A percentile compares a stretch with the other conserved stretches of the same genome.
These are phyloP conservation scores for Solanum hybrid DNA, from an alignment of 305 asterid species.

Conservation along the genomic window DNA sequence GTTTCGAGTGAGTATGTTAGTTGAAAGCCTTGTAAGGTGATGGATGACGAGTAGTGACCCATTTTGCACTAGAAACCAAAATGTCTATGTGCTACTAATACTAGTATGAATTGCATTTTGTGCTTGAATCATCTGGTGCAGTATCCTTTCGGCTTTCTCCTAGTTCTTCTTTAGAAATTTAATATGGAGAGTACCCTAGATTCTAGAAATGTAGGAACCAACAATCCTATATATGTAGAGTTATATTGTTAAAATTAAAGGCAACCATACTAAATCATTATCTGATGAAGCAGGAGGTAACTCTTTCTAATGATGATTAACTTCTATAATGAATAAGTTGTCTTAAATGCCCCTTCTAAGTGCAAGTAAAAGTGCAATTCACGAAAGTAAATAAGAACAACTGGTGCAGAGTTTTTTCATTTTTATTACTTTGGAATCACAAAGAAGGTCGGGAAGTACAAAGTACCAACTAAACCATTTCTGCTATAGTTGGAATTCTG, in stretches of 20 bases:
- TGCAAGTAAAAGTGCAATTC: background rate
- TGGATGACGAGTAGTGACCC: background rate
- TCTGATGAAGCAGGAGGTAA: background rate
- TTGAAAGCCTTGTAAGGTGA: background rate
- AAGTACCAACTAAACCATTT: background rate
- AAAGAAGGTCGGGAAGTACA: background rate
- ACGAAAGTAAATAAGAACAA: background rate
- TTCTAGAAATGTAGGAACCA: background rate
- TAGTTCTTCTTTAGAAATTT: background rate
- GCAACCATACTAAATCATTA: background rate
- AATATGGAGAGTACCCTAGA: background rate
- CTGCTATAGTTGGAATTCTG: background rate
- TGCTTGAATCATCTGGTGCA: background rate
- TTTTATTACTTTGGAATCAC: background rate
- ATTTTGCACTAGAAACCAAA: background rate
- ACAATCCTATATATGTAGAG: background rate
- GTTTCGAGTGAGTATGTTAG: background rate
- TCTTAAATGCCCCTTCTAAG: background rate
- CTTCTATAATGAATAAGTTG: background rate
- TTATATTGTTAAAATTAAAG: background rate
- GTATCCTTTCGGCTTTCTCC: background rate
- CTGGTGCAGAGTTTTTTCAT: background rate
- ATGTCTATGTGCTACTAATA: background rate
- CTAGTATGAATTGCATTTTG: background rate
- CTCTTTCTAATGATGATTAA: background rate